Evolutionary conservation across 495 filamentous ascomycete genomes (phyloP).

Genomic region (Hypoxylon crocopeplum): DNA sequence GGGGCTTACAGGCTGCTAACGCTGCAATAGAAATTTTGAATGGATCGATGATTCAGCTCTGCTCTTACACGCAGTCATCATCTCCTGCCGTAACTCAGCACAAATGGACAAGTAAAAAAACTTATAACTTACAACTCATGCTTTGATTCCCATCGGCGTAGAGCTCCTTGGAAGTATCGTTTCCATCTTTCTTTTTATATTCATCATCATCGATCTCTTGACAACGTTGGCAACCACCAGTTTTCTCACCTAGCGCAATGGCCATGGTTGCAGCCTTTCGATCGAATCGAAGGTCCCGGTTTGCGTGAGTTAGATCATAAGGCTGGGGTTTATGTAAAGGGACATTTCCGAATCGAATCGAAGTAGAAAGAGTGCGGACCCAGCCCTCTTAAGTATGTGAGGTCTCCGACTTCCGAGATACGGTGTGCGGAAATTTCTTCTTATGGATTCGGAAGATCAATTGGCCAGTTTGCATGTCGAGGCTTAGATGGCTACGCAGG

Average conservation of each 20-base stretch:
- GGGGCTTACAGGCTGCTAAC: too few species aligned
- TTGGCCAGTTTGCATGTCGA: slow-evolving; percentile 23
- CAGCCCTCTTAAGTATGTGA: slow-evolving; percentile 22
- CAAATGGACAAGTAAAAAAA: not conserved
- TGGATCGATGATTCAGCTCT: too few species aligned
- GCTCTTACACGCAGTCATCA: not conserved
- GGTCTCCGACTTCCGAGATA: slow-evolving; percentile 15
- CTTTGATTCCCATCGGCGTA: not conserved
- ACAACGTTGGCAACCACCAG: slow-evolving; percentile 28
- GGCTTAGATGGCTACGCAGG: slow-evolving; percentile 13
- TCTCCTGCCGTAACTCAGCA: not conserved
- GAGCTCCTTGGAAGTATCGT: slow-evolving; percentile 1
- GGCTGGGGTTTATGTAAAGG: not conserved
- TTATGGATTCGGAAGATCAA: slow-evolving; percentile 33
- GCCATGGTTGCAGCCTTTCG: slow-evolving; percentile 28
- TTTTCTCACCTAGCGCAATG: slow-evolving; percentile 13
- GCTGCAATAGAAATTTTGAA: too few species aligned
- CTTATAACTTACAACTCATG: slow-evolving; percentile 11
- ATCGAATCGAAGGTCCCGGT: not conserved
- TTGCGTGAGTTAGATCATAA: slow-evolving; percentile 4
- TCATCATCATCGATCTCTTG: slow-evolving; percentile 38
- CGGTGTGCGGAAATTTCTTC: slow-evolving; percentile 29
- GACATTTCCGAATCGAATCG: slow-evolving; percentile 10
- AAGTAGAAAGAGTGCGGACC: slow-evolving; percentile 8
- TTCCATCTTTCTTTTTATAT: slow-evolving; percentile 16